phyloP scores from a whole-genome alignment of 1,284 basidiomycete genomes.

The Abortiporus biennis region DNA sequence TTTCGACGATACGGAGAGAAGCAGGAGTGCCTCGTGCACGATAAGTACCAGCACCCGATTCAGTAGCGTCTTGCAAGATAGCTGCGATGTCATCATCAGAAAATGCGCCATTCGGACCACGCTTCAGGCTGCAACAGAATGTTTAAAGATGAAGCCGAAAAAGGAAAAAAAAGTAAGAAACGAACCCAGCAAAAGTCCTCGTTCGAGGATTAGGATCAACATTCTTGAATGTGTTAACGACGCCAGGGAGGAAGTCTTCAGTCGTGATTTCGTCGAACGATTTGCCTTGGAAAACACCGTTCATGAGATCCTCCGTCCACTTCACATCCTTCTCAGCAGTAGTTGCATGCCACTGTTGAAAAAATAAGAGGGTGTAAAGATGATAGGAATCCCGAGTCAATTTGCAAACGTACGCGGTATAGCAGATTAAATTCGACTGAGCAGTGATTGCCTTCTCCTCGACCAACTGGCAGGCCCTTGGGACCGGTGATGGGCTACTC shows the following conservation, averaged over 20 bases:
- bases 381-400: not conserved
- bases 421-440: slow-evolving; percentile 73
- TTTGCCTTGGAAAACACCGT: slow-evolving; percentile 31
- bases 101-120: slow-evolving; percentile 52
- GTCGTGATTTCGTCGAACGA: not conserved
- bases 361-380: not conserved
- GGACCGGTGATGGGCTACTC: slow-evolving; percentile 39
- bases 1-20: slow-evolving; percentile 64
- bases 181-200: slow-evolving; percentile 3
- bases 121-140: slow-evolving; percentile 45
- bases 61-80: slow-evolving; percentile 63
- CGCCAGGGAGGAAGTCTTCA: slow-evolving; percentile 32
- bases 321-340: slow-evolving; percentile 51
- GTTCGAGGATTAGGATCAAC: not conserved
- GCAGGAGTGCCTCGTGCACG: slow-evolving; percentile 71
- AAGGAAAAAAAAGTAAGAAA: not conserved
- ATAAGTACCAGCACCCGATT: slow-evolving; percentile 60
- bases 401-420: slow-evolving; percentile 43
- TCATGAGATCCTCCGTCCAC: slow-evolving; percentile 54
- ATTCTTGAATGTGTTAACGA: slow-evolving; percentile 29
- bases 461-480: slow-evolving; percentile 43
- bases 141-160: no score
- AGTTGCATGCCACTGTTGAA: slow-evolving; percentile 58
- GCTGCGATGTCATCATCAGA: slow-evolving; percentile 61
- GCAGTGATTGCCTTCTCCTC: slow-evolving; percentile 67